Evolutionary conservation across 1,284 basidiomycete species (phyloP), one percentile per base, ranked within the genome.

Genomic region (Sanguinoderma infundibulare): DNA sequence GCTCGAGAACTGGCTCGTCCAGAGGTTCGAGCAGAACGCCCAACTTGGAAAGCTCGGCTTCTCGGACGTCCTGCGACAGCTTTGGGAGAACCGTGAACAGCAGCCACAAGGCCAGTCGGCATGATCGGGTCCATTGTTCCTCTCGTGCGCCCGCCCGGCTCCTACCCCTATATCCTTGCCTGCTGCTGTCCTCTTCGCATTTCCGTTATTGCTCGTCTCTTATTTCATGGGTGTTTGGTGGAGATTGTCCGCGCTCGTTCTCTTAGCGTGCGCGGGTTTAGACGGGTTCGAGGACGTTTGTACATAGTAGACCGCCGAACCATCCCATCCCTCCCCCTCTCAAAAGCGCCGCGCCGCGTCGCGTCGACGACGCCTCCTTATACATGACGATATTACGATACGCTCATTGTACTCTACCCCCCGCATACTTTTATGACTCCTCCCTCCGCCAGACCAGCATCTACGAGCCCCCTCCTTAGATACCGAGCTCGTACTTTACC

Each of bases 11-110:
- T 95, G 90, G 83, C 84, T 94, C 61, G 87, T 90, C 30, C 87
- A 95, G 74, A 84, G 94, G 59, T 96, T 96, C 69, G 89, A 92
- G 73, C 87, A 92, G 74, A 97, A 97, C 71, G 95, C 95, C 1
- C 89, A 89, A 47, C 78, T 91, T 28, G 95, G 95, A 53, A 94
- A 94, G 75, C 78, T 88, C 56, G 95, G 90, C 10, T 96, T 97
- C 75, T 91, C 93, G 57, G 91, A 94, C 74, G 94, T 97, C 28
- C 77, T 97, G 65, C 81, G 88, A 69, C 83, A 82, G 63, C 74
- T 94, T 69, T 90, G 89, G 87, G 89, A 92, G 68, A 80, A 75
- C 55, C 77, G 82, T 66, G 76, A 83, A 55, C 75, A 75, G 42
- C 76, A 77, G n/a, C n/a, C n/a, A 64, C 67, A 65, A 50, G 32